Evolutionary conservation across 495 filamentous ascomycete species (phyloP).

Genomic region (Neurospora hispaniola): DNA sequence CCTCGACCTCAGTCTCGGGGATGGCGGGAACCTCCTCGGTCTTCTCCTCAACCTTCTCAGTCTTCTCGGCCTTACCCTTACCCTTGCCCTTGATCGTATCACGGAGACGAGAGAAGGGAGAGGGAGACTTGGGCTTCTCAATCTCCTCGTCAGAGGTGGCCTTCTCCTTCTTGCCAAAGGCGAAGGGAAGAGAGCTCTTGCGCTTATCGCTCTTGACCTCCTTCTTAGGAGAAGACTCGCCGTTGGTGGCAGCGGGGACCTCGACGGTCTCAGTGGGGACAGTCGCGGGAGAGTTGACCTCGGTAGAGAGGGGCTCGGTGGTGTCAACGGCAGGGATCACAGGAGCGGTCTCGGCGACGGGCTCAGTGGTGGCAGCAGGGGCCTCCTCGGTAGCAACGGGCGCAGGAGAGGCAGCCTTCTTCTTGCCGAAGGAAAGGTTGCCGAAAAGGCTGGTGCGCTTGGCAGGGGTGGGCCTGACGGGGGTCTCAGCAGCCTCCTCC

Average conservation of each 20-base stretch:
- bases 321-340: conserved; percentile 50
- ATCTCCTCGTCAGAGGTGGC: conserved; percentile 36
- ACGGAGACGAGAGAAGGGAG: conserved; percentile 47
- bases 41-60: conserved; percentile 39
- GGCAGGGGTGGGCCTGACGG: conserved; percentile 14
- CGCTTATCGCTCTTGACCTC: conserved; percentile 46
- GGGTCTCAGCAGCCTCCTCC: conserved; percentile 19
- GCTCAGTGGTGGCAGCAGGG: conserved; percentile 29
- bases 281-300: conserved; percentile 35
- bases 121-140: conserved; percentile 43
- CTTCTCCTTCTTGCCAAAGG: conserved; percentile 45
- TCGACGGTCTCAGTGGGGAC: conserved; percentile 34
- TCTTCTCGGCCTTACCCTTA: conserved; percentile 32
- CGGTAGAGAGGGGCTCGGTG: conserved; percentile 39
- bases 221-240: conserved; percentile 34
- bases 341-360: conserved; percentile 43
- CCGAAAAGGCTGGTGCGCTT: conserved; percentile 45
- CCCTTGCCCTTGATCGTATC: conserved; percentile 40
- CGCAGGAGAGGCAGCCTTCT: conserved; percentile 38
- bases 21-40: conserved; percentile 26
- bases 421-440: conserved; percentile 41
- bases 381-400: conserved; percentile 25
- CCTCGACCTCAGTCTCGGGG: conserved; percentile 27
- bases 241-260: conserved; percentile 33
- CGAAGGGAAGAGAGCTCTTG: conserved; percentile 45